Base-by-base conservation (phyloP, 352 stramenopile genomes). In the Globisporangium uncinulatum region DNA sequence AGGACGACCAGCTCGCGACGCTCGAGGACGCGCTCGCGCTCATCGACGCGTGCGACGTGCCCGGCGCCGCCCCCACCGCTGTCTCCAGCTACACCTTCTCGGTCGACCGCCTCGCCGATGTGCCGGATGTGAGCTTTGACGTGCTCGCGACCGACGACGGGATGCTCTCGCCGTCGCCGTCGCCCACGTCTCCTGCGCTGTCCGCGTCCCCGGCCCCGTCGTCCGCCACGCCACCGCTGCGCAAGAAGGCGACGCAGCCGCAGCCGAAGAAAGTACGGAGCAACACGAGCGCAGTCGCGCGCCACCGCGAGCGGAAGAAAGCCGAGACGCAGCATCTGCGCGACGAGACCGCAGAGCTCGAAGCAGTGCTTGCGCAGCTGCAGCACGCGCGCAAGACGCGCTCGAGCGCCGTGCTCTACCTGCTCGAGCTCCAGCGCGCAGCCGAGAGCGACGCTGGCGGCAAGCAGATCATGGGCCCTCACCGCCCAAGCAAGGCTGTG, bases 1-100 rank as follows among this genome's bases (percentile, higher is more conserved):
- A 67, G 41, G 59, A 70, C 20, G 59, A 70, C 37, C 51, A 59
- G 21, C 51, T 55, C 31, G 59, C 54, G 36, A 70, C 63, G 48
- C 48, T 70, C 37, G 54, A 70, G 32, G 21, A 59, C 37, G 53
- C 62, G 21, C 11, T 70, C 36, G 59, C 49, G 34, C 52, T 67
- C 59, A 63, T 70, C 41, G 63, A 70, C 41, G 43, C 46, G 17
- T 63, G 11, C 43, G 43, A 46, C 59, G 19, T 45, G 32, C 21
- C 36, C 9, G 17, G 17, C 3, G 21, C 42, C 3, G n/a, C 42
- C 0, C 21, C 42, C n/a, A 24, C 17, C 42, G 9, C 41, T 21
- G 41, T 15, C 41, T 45, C 42, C 1, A 24, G 42, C 42, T 46
- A 17, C 1, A n/a, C 13, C 39, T 44, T 17, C 10, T 13, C 5